Percentiles rank a stretch among this genome's conserved stretches.
These are phyloP conservation scores for Umbelopsis isabellina DNA, from an alignment of 192 early-diverging fungal genomes.

Conservation along the genomic window DNA sequence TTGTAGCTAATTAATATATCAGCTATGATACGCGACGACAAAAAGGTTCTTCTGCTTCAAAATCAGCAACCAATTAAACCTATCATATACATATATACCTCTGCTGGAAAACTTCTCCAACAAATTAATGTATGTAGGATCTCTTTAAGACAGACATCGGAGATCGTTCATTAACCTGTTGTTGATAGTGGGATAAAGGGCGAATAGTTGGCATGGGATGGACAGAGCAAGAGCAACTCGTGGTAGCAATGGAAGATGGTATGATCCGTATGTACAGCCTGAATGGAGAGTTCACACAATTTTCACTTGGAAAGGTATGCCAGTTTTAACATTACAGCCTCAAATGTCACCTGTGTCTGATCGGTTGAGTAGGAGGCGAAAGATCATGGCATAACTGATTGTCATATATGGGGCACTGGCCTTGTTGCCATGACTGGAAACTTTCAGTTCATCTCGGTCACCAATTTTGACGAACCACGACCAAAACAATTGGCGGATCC, in stretches of 20 bases:
- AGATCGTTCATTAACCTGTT: neutral
- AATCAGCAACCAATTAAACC: conserved; percentile 75
- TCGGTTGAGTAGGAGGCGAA: conserved; percentile 65
- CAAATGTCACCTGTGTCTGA: neutral
- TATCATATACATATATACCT: conserved; percentile 83
- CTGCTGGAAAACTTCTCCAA: conserved; percentile 82
- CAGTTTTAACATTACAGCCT: neutral
- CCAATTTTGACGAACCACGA: conserved; percentile 84
- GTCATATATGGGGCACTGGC: conserved; percentile 89
- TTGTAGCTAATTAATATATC: conserved; percentile 3
- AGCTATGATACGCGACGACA: conserved; percentile 94
- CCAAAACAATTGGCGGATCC: conserved; percentile 77
- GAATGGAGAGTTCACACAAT: conserved; percentile 79
- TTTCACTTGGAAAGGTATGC: conserved; percentile 76
- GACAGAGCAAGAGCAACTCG: conserved; percentile 84
- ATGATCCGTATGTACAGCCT: conserved; percentile 80
- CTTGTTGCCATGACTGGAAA: conserved; percentile 90
- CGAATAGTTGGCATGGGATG: conserved; percentile 92
- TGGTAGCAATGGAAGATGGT: conserved; percentile 89
- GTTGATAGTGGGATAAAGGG: conserved; percentile 80
- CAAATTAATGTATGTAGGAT: conserved; percentile 72
- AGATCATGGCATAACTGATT: conserved; percentile 80
- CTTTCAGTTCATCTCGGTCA: conserved; percentile 79
- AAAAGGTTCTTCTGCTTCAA: conserved; percentile 76
- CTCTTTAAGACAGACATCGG: neutral